Base-by-base conservation (phyloP, 805 yeast species). In the Lipomyces anomalus region DNA sequence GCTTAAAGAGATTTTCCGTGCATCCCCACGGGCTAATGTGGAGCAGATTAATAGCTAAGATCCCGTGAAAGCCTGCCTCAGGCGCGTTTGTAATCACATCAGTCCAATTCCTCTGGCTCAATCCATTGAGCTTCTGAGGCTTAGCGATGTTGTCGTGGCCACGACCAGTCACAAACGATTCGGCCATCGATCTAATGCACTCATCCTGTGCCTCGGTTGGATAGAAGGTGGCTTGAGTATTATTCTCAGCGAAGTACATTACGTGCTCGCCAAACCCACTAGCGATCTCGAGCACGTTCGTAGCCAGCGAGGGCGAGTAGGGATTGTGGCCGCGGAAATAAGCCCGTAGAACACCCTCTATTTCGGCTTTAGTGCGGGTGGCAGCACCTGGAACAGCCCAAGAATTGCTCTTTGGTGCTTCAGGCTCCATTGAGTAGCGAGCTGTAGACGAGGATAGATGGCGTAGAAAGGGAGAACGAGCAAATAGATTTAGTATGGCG, bases 301-400 rank as follows among this genome's bases (percentile, higher is more conserved):
- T 4, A 2, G 40, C 16, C 6, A 13, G 16, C 20, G 42, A 9
- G 17, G 39, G 13, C 22, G 6, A 22, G 21, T 23, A n/a, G 3
- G 43, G 21, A 5, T 38, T 22, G 6, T 38, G 26, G 3, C 47
- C 50, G n/a, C 38, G 18, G 34, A 42, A n/a, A 11, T 30, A 36
- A 7, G 47, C 46, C 17, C 6, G 32, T 20, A 49, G 44, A 13
- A 45, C 7, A 5, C 13, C 22, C 28, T 41, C 3, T 11, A 44
- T 26, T 32, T 49, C 55, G 18, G 38, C 37, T 33, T 51, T 51
- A 21, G 50, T 51, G n/a, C 55, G 55, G 16, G 43, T 22, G 3
- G 55, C 55, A 9, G 55, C 41, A 17, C 53, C 55, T 9, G 49
- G 41, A 4, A 38, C 37, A 9, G 55, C 51, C 55, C 55, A 50